Conservation (phyloP, 2,329 filamentous ascomycete species). For the Xylaria sp. region DNA sequence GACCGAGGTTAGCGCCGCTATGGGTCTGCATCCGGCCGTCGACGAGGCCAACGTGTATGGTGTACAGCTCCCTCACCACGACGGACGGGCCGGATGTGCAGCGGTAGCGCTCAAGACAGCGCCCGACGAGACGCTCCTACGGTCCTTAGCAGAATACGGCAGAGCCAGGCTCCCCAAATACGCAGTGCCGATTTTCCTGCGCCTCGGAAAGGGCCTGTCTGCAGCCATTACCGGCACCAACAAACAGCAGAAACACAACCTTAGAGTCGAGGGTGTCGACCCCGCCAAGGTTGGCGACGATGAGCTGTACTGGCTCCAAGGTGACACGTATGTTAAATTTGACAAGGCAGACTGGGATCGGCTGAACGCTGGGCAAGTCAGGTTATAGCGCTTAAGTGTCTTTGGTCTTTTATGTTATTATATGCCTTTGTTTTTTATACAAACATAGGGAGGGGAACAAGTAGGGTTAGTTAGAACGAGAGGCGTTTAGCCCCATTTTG, state of each 20-base stretch:
- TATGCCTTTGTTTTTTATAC: no score
- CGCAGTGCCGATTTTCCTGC: conserved; percentile 78
- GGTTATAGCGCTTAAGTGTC: conserved; percentile 56
- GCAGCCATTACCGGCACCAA: conserved; percentile 80
- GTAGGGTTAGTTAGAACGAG: no score
- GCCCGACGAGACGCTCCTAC: conserved; percentile 53
- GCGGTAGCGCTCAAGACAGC: conserved; percentile 64
- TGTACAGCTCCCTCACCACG: conserved; percentile 77
- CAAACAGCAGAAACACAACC: conserved; percentile 81
- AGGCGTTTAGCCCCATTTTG: no score
- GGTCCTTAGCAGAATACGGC: conserved; percentile 66
- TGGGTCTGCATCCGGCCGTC: conserved; percentile 70
- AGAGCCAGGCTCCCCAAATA: conserved; percentile 68
- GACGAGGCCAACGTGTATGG: conserved; percentile 87
- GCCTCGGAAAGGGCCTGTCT: conserved; percentile 62
- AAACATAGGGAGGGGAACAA: no score
- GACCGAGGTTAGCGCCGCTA: conserved; percentile 76
- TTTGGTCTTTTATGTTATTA: neutral
- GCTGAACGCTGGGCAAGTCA: conserved; percentile 71
- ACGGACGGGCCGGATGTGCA: conserved; percentile 83
- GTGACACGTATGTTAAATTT: conserved; percentile 72
- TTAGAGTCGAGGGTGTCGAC: conserved; percentile 77
- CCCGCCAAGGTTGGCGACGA: conserved; percentile 59
- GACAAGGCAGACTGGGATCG: conserved; percentile 69
- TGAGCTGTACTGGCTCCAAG: conserved; percentile 68